Conservation (phyloP, 2,329 filamentous ascomycete species). For the Aspergillus hiratsukae region DNA sequence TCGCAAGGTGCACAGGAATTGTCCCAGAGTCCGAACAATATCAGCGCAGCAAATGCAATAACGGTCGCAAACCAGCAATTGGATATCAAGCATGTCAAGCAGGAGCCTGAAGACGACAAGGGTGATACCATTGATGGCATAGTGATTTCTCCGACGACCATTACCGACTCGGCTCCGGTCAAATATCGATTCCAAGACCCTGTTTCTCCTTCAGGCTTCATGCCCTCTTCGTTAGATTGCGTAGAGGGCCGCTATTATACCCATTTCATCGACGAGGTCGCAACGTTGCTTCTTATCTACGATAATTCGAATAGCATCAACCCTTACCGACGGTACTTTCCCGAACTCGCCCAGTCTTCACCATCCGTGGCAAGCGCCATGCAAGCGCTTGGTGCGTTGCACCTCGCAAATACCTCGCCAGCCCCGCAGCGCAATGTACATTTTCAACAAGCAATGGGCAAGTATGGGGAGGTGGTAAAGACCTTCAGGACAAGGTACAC, state of each 20-base stretch:
- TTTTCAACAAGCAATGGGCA: conserved; percentile 36
- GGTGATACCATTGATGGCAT: conserved; percentile 16
- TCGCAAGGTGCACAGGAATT: conserved; percentile 17
- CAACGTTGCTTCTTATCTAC: conserved; percentile 33
- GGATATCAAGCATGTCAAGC: conserved; percentile 7
- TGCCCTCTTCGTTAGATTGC: conserved; percentile 18
- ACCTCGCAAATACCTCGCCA: conserved; percentile 36
- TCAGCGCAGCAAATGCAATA: background rate
- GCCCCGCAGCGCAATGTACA: conserved; percentile 30
- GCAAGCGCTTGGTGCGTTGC: conserved; percentile 38
- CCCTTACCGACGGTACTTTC: conserved; percentile 32
- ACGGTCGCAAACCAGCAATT: background rate
- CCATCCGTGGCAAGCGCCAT: conserved; percentile 35
- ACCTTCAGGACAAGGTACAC: conserved; percentile 26
- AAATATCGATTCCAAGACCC: conserved; percentile 27
- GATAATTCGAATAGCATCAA: conserved; percentile 35
- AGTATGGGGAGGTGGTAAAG: conserved; percentile 36
- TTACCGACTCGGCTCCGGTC: conserved; percentile 12
- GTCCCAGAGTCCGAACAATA: background rate
- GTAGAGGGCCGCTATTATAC: conserved; percentile 32
- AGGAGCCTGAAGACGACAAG: conserved; percentile 7
- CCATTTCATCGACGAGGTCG: conserved; percentile 32
- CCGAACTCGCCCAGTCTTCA: conserved; percentile 29
- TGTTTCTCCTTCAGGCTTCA: conserved; percentile 9
- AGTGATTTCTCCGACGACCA: conserved; percentile 24